Base-by-base conservation (phyloP, 108 stramenopile genomes). In the Bacterosira constricta region DNA sequence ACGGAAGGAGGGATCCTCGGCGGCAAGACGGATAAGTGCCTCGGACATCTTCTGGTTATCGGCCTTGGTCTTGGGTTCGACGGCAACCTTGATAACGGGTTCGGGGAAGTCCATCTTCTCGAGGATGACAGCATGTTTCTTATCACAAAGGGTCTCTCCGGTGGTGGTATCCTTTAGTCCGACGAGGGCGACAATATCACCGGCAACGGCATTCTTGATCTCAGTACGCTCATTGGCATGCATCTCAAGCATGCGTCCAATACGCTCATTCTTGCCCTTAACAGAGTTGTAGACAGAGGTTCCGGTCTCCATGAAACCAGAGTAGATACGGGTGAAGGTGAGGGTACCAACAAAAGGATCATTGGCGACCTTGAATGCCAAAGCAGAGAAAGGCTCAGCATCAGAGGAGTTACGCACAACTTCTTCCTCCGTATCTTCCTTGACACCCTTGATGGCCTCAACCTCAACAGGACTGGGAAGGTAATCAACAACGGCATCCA, bases 61-160 rank as follows among this genome's bases (percentile, higher is more conserved):
- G 17, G 81, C 85, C 83, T 89, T 91, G 21, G 93, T 91, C 82
- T 97, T 97, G 47, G 97, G 94, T 72, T 99, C 99, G 29, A 99
- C 93, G 18, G 98, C 96, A 66, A 98, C 89, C 84, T 97, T 93
- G 79, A 98, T 99, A 34, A 99, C 99, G 18, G 99, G 97, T 45
- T 97, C 96, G 26, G 98, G 97, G 92, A 98, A 98, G 77, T 99
- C 98, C 97, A 99, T 98, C 86, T 97, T 97, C 80, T 97, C 97
- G 45, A 96, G 87, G 47, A 89, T 91, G 66, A 96, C 90, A 27
- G 89, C 68, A 27, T 93, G 64, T 63, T 69, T 56, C 84, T 94
- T 86, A 52, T 82, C 80, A 66, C 94, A 95, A 27, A 99, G 87
- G 39, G 98, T 99, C 63, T 99, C 99, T 57, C 99, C 99, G 4